phyloP scores from a whole-genome alignment of 331 rosid genomes.

The Malus hybrid region DNA sequence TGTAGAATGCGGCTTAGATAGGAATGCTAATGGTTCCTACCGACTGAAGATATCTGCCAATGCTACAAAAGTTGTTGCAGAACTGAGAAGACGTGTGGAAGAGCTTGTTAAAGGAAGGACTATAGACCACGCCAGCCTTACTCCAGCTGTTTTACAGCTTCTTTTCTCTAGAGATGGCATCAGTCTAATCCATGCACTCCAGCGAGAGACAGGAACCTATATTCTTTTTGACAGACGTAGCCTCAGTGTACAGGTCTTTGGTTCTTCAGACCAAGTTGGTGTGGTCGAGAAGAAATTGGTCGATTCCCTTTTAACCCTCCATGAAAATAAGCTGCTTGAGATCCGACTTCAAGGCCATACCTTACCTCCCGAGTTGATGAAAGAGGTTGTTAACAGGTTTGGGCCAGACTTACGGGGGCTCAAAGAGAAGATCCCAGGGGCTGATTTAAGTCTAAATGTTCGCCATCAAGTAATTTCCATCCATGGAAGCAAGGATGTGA shows the following conservation, averaged over 20 bases:
- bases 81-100: conserved; percentile 71
- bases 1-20: conserved; percentile 48
- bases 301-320: conserved; percentile 48
- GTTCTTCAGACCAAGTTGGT: conserved; percentile 44
- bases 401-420: conserved; percentile 82
- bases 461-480: conserved; percentile 47
- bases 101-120: conserved; percentile 68
- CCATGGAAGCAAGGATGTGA: conserved; percentile 58
- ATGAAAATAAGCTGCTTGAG: conserved; percentile 59
- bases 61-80: conserved; percentile 81
- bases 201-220: conserved; percentile 65
- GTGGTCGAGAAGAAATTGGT: conserved; percentile 52
- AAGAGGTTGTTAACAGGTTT: conserved; percentile 63
- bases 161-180: conserved; percentile 64
- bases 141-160: conserved; percentile 59
- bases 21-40: conserved; percentile 54
- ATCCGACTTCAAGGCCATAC: conserved; percentile 64
- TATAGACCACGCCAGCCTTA: conserved; percentile 44
- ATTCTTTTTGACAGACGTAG: conserved; percentile 59
- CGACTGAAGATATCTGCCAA: conserved; percentile 73
- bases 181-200: conserved; percentile 39
- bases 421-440: conserved; percentile 63
- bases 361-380: conserved; percentile 73
- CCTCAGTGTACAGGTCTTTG: conserved; percentile 53
- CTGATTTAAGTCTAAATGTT: conserved; percentile 47